These are phyloP conservation scores for Echria macrotheca DNA, from an alignment of 495 filamentous ascomycete species.

Conservation along the genomic window DNA sequence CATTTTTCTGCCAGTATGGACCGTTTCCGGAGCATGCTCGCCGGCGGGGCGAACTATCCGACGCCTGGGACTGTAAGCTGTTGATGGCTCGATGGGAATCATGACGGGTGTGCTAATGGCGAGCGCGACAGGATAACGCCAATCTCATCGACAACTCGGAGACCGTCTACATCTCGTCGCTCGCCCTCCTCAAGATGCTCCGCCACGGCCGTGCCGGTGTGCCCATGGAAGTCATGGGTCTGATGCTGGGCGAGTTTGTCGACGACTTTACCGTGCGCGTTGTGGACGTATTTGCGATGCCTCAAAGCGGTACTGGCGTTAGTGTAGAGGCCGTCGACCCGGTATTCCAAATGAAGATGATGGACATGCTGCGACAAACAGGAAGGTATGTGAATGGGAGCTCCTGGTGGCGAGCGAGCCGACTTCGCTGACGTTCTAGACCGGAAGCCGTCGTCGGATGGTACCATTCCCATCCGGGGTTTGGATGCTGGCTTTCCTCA, in stretches of 20 bases:
- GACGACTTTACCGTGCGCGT: constrained; percentile 98
- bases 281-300: constrained; percentile 98
- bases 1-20: constrained; percentile 79
- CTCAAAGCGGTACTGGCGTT: constrained; percentile 97
- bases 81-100: background rate
- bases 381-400: constrained; percentile 59
- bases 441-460: constrained; percentile 96
- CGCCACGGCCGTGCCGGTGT: constrained; percentile 95
- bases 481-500: constrained; percentile 97
- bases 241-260: constrained; percentile 98
- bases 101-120: constrained; percentile 1
- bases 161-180: constrained; percentile 97
- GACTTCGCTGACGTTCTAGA: constrained; percentile 40
- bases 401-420: too few relatives aligned
- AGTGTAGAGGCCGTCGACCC: constrained; percentile 97
- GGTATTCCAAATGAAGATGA: constrained; percentile 99
- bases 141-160: constrained; percentile 97
- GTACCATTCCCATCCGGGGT: constrained; percentile 99
- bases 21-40: constrained; percentile 78
- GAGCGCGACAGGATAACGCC: constrained; percentile 63
- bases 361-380: constrained; percentile 98
- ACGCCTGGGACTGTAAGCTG: constrained; percentile 72
- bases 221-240: constrained; percentile 99
- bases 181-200: constrained; percentile 97
- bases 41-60: constrained; percentile 68